phyloP scores from a whole-genome alignment of 495 filamentous ascomycete species.

The Aspergillus cavernicola region DNA sequence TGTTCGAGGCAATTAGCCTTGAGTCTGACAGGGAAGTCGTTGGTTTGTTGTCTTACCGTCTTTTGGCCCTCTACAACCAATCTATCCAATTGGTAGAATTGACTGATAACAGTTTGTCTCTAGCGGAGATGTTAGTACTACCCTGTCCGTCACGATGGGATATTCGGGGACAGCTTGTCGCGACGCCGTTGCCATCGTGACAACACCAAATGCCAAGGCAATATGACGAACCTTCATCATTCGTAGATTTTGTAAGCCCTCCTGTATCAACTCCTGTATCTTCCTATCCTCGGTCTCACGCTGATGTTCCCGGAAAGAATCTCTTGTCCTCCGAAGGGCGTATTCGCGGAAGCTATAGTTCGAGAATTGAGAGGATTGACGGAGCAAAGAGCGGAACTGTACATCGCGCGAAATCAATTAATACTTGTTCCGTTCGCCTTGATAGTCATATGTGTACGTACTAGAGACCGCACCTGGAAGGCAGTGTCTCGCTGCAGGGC shows the following conservation, averaged over 20 bases:
- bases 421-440: not conserved
- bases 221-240: constrained; percentile 77
- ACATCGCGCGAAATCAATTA: not conserved
- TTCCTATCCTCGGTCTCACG: constrained; percentile 64
- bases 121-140: constrained; percentile 37
- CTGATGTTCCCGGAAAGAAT: constrained; percentile 80
- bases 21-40: not conserved
- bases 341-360: constrained; percentile 98
- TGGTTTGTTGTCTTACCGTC: constrained; percentile 38
- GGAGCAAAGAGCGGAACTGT: constrained; percentile 89
- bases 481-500: constrained; percentile 59
- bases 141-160: not conserved
- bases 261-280: constrained; percentile 86
- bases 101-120: constrained; percentile 92
- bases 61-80: constrained; percentile 91
- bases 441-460: constrained; percentile 40
- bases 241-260: constrained; percentile 81
- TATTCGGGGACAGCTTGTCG: not conserved
- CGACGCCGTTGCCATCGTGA: not conserved
- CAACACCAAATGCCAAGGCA: not conserved
- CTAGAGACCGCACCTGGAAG: constrained; percentile 69
- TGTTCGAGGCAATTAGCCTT: constrained; percentile 24
- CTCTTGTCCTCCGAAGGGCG: constrained; percentile 79
- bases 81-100: constrained; percentile 89
- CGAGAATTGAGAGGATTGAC: constrained; percentile 82